These are phyloP conservation scores for Aspergillus ibericus DNA, from an alignment of 2,329 filamentous ascomycete genomes.

Conservation along the genomic window DNA sequence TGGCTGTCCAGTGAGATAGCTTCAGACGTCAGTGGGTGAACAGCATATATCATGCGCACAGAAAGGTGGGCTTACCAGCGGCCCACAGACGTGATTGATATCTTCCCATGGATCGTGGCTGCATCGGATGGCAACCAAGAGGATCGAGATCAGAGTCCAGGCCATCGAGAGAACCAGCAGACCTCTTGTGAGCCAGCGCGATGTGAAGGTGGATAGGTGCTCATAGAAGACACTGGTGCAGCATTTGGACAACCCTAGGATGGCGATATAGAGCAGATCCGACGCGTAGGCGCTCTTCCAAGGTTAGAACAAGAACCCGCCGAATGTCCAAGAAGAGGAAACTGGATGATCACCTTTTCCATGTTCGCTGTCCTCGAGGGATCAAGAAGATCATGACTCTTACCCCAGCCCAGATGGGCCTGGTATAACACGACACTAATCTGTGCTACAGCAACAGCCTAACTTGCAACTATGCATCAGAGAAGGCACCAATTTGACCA, in stretches of 20 bases:
- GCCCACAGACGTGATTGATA: constrained; percentile 29
- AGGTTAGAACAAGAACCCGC: not conserved
- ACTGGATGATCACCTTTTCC: constrained; percentile 34
- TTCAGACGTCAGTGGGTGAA: constrained; percentile 11
- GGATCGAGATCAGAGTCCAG: constrained; percentile 36
- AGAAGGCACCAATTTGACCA: not conserved
- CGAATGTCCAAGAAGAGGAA: too few relatives aligned
- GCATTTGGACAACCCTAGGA: constrained; percentile 45
- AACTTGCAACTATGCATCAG: not conserved
- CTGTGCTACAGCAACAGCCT: constrained; percentile 40
- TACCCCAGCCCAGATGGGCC: constrained; percentile 43
- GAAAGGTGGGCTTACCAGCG: constrained; percentile 29
- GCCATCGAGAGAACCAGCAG: constrained; percentile 32
- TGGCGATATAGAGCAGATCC: constrained; percentile 44
- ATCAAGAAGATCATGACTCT: constrained; percentile 14
- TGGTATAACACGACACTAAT: constrained; percentile 38
- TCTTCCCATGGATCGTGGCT: constrained; percentile 35
- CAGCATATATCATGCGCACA: too few relatives aligned
- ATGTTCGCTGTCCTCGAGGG: constrained; percentile 27
- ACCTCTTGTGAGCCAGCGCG: constrained; percentile 10
- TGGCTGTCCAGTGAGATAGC: constrained; percentile 41
- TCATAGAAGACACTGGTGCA: constrained; percentile 27
- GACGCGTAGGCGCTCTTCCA: constrained; percentile 37
- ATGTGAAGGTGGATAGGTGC: constrained; percentile 14
- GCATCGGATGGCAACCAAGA: constrained; percentile 43